phyloP scores from a whole-genome alignment of 129 eudicot genomes.

The Chrysanthemum seticuspe region DNA sequence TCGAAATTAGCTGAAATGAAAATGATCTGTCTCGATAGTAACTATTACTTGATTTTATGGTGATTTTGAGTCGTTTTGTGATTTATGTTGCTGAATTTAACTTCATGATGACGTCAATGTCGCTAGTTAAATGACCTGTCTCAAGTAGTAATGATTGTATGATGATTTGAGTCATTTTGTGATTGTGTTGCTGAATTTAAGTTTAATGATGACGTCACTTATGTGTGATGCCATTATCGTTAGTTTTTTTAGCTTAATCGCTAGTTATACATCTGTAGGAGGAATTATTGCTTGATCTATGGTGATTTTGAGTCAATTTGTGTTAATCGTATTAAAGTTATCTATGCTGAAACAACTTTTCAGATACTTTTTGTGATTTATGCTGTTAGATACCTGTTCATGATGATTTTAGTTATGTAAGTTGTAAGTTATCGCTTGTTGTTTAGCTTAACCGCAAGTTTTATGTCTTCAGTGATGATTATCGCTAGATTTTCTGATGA shows the following conservation, averaged over 20 bases:
- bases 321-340: constrained; percentile 4
- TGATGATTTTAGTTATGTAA: background rate
- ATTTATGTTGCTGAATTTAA: too few relatives aligned
- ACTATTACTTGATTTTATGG: too few relatives aligned
- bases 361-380: constrained; percentile 15
- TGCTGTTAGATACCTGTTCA: constrained; percentile 6
- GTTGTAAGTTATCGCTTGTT: constrained; percentile 12
- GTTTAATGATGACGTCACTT: background rate
- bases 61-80: too few relatives aligned
- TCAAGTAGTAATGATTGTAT: too few relatives aligned
- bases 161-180: too few relatives aligned
- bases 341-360: background rate
- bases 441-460: constrained; percentile 17
- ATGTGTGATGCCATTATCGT: constrained; percentile 6
- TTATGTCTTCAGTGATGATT: background rate
- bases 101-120: too few relatives aligned
- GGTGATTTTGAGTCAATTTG: constrained; percentile 1
- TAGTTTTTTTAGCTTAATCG: constrained; percentile 23
- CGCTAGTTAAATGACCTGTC: too few relatives aligned
- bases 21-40: too few relatives aligned
- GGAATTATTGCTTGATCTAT: constrained; percentile 4
- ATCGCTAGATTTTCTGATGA: constrained; percentile 8
- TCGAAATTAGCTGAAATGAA: too few relatives aligned
- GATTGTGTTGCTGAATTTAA: constrained; percentile 7
- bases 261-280: background rate